Evolutionary conservation across 2,329 filamentous ascomycete genomes (phyloP), one percentile per base, ranked within the genome.

Genomic region (Zymoseptoria pseudotritici): DNA sequence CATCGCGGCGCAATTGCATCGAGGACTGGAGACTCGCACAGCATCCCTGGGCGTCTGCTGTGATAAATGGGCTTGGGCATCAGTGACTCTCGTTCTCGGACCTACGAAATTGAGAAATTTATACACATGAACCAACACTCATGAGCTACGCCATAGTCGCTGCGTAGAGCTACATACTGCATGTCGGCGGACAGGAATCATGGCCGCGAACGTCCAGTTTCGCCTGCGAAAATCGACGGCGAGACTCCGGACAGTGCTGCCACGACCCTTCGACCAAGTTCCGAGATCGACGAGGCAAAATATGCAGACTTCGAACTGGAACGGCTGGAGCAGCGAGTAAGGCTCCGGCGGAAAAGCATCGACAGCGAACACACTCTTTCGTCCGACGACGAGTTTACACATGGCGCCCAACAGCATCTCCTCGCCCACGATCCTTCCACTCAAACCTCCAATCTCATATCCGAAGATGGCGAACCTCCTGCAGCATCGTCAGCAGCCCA

Each of bases 221-320:
- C 36, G 36, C 36, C 36, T 2, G 17, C n/a, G 36, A 46, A n/a
- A 4, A 46, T 46, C 36, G 36, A 46, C 36, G 36, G 36, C 36
- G 13, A 46, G 17, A n/a, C 36, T 2, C 36, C 36, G 63, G 66
- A 69, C 57, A 67, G 65, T 53, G 62, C 67, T 9, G 69, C 65
- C 5, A 69, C 68, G 7, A 70, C 68, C 6, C 59, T 70, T 11
- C 58, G 57, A 31, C 55, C 59, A 13, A 68, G 64, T 31, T 61
- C 66, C 17, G 66, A 64, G 13, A 57, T 66, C 36, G 19, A 46
- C 42, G n/a, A 52, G 55, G 26, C 22, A 53, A 56, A 56, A 42
- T 65, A 65, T 61, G 66, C 63, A 36, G 64, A 66, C 58, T 57
- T 65, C 6, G 63, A 65, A 51, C 54, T 66, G 24, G 60, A 67